phyloP scores from a whole-genome alignment of 441 rosid genomes.

The Eutrema salsugineum region DNA sequence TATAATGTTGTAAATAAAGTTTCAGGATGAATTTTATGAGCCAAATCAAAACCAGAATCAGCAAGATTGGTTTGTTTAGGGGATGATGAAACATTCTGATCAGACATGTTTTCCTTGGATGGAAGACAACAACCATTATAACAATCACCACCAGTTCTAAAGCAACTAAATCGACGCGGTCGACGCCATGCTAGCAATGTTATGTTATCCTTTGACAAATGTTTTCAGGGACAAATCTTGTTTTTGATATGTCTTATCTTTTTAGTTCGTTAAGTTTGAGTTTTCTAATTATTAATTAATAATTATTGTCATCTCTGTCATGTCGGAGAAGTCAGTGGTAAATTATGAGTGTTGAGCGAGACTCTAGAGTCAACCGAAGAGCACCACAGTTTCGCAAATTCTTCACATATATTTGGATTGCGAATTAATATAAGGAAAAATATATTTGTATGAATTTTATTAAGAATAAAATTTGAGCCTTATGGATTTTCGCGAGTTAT shows the following conservation, averaged over 20 bases:
- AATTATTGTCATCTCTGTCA: neutral
- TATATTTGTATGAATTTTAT: too few species aligned
- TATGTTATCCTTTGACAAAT: neutral
- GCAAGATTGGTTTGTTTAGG: neutral
- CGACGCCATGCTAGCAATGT: neutral
- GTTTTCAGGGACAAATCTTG: neutral
- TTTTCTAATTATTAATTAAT: neutral
- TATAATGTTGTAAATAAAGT: neutral
- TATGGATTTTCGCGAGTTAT: neutral
- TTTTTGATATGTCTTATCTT: neutral
- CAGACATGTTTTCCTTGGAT: neutral
- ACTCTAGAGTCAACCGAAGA: neutral
- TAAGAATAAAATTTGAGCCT: neutral
- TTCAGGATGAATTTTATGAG: neutral
- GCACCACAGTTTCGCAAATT: neutral
- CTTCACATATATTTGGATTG: neutral
- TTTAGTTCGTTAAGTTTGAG: neutral
- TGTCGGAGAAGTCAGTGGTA: neutral
- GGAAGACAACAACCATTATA: neutral
- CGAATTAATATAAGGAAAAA: neutral
- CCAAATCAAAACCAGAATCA: neutral
- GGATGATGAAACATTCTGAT: neutral
- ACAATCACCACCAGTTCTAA: neutral
- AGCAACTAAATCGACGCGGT: neutral
- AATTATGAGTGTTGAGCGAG: neutral